Percentiles rank a stretch among this genome's conserved stretches.
phyloP scores from a whole-genome alignment of 495 filamentous ascomycete species.

The Pseudotulostoma volvatum region DNA sequence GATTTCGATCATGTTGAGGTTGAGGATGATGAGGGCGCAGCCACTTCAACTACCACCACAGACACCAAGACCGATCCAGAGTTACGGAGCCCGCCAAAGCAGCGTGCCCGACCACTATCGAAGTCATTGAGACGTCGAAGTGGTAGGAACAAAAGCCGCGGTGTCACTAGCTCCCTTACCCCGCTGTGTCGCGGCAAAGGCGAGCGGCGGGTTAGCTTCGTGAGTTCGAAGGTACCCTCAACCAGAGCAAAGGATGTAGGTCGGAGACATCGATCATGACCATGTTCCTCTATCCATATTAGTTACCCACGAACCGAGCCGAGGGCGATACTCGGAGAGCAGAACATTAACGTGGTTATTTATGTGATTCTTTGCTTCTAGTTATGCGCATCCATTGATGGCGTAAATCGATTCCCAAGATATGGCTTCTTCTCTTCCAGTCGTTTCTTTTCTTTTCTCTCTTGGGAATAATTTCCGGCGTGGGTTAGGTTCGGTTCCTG shows the following conservation, averaged over 20 bases:
- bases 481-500: no score
- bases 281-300: no score
- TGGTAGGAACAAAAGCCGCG: constrained; percentile 30
- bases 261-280: constrained; percentile 8
- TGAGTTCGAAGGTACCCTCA: constrained; percentile 21
- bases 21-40: constrained; percentile 32
- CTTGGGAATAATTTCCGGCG: no score
- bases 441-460: no score
- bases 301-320: no score
- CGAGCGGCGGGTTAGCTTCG: constrained; percentile 33
- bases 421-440: no score
- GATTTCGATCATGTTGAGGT: constrained; percentile 36
- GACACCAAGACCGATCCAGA: constrained; percentile 23
- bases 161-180: constrained; percentile 27
- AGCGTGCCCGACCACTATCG: constrained; percentile 16
- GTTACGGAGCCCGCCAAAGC: constrained; percentile 17
- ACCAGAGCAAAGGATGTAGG: constrained; percentile 12
- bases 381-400: no score
- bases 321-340: no score
- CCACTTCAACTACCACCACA: constrained; percentile 17
- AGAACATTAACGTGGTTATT: no score
- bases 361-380: no score
- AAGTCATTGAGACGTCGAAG: constrained; percentile 30
- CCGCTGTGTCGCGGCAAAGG: constrained; percentile 25
- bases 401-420: no score